These are phyloP conservation scores for Aspergillus neotritici DNA, from an alignment of 2,329 filamentous ascomycete genomes.

Conservation along the genomic window DNA sequence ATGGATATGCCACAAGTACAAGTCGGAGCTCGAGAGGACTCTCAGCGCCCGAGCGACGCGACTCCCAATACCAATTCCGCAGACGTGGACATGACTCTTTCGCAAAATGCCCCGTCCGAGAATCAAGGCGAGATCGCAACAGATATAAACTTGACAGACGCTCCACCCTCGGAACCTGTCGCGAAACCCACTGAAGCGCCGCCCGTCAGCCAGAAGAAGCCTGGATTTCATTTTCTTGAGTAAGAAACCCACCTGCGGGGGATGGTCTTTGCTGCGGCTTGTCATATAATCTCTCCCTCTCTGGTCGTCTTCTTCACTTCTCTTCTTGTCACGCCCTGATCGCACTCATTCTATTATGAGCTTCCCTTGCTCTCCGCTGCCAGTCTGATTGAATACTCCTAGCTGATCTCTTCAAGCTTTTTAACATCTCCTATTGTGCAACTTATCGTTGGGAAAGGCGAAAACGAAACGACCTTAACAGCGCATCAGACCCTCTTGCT, in stretches of 20 bases:
- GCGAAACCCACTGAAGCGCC: constrained; percentile 11
- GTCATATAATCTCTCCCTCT: too few species aligned
- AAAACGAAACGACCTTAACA: constrained; percentile 58
- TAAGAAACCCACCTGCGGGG: constrained; percentile 11
- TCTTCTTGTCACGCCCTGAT: background rate
- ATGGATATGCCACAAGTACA: constrained; percentile 20
- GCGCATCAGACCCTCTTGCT: constrained; percentile 73
- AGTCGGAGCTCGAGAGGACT: constrained; percentile 9
- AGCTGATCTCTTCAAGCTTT: constrained; percentile 38
- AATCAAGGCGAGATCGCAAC: constrained; percentile 14
- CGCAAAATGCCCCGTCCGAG: constrained; percentile 13
- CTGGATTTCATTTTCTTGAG: constrained; percentile 26
- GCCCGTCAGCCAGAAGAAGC: constrained; percentile 15
- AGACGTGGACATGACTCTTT: constrained; percentile 25
- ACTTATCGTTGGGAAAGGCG: constrained; percentile 58
- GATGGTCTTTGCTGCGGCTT: background rate
- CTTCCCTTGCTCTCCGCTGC: too few species aligned
- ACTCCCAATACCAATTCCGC: constrained; percentile 4
- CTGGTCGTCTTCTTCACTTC: too few species aligned
- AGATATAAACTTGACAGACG: constrained; percentile 18
- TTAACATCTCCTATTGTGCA: constrained; percentile 65
- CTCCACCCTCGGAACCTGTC: constrained; percentile 13
- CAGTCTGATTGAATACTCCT: background rate
- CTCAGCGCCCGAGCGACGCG: background rate
- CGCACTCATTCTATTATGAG: background rate